These are phyloP conservation scores for Triticum monococcum DNA, from an alignment of 176 grass and related monocot species.

Conservation along the genomic window DNA sequence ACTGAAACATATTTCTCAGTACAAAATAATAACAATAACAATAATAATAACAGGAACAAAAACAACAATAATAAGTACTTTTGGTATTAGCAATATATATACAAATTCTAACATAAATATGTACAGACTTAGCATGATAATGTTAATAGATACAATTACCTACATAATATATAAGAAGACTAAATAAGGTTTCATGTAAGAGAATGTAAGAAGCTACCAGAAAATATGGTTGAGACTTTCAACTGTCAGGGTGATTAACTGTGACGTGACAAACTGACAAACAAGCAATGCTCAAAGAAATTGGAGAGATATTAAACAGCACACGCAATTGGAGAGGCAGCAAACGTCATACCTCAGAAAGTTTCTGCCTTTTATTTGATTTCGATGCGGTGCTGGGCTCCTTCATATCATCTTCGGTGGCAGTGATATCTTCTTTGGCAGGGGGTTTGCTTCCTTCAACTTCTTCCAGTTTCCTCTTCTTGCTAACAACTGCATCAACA, in stretches of 20 bases:
- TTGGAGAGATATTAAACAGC: not conserved
- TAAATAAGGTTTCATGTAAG: not conserved
- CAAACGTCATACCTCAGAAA: slow-evolving; percentile 55
- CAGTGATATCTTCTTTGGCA: slow-evolving; percentile 31
- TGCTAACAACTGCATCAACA: slow-evolving; percentile 42
- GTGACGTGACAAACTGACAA: not conserved
- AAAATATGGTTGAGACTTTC: not conserved
- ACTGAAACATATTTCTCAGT: not conserved
- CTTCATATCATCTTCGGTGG: slow-evolving; percentile 27
- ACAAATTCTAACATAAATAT: not conserved
- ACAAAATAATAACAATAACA: not conserved
- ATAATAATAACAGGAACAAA: not conserved
- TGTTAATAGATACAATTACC: not conserved
- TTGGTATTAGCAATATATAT: not conserved
- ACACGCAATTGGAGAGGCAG: slow-evolving; percentile 18
- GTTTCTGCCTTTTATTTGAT: slow-evolving; percentile 61
- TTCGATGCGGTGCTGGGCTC: slow-evolving; percentile 27
- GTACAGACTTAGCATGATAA: not conserved
- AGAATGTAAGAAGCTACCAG: not conserved
- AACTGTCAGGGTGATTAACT: not conserved
- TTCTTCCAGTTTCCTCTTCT: slow-evolving; percentile 62
- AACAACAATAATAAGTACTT: not conserved
- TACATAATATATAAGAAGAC: not conserved
- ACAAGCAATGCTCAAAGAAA: not conserved
- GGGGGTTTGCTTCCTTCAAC: slow-evolving; percentile 17